Evolutionary conservation across 2,329 filamentous ascomycete genomes (phyloP), one percentile per base, ranked within the genome.

Genomic region (Cladophialophora psammophila): DNA sequence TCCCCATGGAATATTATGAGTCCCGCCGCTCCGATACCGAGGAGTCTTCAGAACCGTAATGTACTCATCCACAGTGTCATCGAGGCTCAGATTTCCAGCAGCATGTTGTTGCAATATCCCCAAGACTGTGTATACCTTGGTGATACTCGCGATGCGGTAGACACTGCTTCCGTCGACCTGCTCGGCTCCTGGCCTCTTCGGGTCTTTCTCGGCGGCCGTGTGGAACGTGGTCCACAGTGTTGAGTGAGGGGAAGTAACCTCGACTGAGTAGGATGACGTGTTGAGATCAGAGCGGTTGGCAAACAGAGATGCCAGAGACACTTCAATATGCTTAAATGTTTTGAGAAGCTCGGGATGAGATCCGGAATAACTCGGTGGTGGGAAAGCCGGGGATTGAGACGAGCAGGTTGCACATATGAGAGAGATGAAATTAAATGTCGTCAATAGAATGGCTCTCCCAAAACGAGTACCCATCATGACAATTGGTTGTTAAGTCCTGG

Each of bases 141-240:
- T 74, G 45, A 74, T 74, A 63, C 72, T 74, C 10, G 73, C 74
- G 18, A 75, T 73, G 31, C 74, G 71, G 66, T 75, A 75, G 2
- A 57, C 60, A 36, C 71, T 71, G 35, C 66, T 67, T 2, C 72
- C 72, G 35, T 67, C 56, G 45, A 73, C 63, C 20, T 56, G 7
- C 15, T 67, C 63, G 6, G 71, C 71, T 6, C 72, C 72, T 3
- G 67, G 72, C n/a, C 67, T 61, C 15, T 57, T 57, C 5, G 40
- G 12, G 62, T 71, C 59, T 20, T 69, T 69, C 34, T 62, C 57
- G 26, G 8, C 7, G 13, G 72, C 72, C 0, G 72, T 73, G 35
- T 72, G 72, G 48, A 72, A 69, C 9, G 54, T 54, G 9, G 67
- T 55, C 60, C 67, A 71, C 7, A 73, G 60, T 7, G 68, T 70